Conservation (phyloP, 805 yeast genomes). For the Ogataea degrootiae region DNA sequence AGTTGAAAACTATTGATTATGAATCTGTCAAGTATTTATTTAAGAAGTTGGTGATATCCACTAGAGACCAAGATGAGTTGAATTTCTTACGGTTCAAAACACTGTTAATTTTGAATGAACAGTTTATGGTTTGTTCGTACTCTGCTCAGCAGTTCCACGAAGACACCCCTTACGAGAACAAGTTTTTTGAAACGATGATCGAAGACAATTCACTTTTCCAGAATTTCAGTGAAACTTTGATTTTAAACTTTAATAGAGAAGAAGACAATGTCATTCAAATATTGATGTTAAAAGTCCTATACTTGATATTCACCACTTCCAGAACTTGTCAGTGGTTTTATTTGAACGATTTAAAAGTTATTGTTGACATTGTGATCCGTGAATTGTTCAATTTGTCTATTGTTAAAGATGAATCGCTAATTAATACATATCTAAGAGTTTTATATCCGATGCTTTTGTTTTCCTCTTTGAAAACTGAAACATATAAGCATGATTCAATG, state of each 20-base stretch:
- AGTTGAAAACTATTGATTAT: slow-evolving; percentile 37
- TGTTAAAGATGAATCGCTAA: slow-evolving; percentile 49
- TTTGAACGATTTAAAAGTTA: slow-evolving; percentile 77
- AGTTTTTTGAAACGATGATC: slow-evolving; percentile 53
- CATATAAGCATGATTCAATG: slow-evolving; percentile 57
- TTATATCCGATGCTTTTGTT: slow-evolving; percentile 64
- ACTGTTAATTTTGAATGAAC: slow-evolving; percentile 77
- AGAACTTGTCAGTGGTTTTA: slow-evolving; percentile 66
- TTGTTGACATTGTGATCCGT: slow-evolving; percentile 76
- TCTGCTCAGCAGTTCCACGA: slow-evolving; percentile 19
- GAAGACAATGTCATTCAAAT: slow-evolving; percentile 67
- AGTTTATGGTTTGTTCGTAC: slow-evolving; percentile 63
- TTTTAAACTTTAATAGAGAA: slow-evolving; percentile 74
- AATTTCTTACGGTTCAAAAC: slow-evolving; percentile 68
- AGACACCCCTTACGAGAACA: slow-evolving; percentile 28
- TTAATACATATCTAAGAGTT: slow-evolving; percentile 71
- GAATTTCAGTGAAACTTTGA: slow-evolving; percentile 61
- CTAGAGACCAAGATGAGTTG: slow-evolving; percentile 48
- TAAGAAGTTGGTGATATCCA: slow-evolving; percentile 36
- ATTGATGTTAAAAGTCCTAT: slow-evolving; percentile 72
- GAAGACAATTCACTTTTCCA: slow-evolving; percentile 39
- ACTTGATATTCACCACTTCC: slow-evolving; percentile 64
- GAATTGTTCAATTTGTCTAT: slow-evolving; percentile 66
- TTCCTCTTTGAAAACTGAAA: slow-evolving; percentile 52
- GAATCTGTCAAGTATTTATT: slow-evolving; percentile 46